Conservation (phyloP, 2,329 filamentous ascomycete species). For the Herpotrichia juniperi region DNA sequence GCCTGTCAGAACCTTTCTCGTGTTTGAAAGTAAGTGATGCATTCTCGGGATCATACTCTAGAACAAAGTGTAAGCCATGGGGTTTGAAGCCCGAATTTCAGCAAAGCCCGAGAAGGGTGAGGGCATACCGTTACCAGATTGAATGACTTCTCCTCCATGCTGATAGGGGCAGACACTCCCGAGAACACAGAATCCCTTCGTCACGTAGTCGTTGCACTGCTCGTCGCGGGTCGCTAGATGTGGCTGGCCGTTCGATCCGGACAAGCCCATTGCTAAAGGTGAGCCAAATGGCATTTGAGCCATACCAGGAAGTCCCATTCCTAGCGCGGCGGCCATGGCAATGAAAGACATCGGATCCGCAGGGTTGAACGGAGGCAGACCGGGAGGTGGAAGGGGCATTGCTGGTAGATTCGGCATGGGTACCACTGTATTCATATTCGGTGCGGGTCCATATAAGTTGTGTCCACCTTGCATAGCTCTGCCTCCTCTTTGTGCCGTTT, state of each 20-base stretch:
- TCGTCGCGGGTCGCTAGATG: constrained; percentile 36
- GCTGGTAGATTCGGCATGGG: constrained; percentile 23
- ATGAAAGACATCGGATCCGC: constrained; percentile 67
- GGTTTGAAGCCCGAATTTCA: neutral
- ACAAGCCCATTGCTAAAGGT: constrained; percentile 2
- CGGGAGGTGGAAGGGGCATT: constrained; percentile 50
- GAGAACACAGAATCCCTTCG: constrained; percentile 72
- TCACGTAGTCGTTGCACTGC: constrained; percentile 73
- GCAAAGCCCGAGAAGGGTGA: constrained; percentile 22
- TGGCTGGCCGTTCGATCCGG: neutral
- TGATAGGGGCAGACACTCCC: constrained; percentile 72
- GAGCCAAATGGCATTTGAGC: constrained; percentile 42
- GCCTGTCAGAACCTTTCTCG: constrained; percentile 10
- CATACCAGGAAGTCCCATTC: constrained; percentile 50
- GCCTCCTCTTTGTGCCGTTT: constrained; percentile 64
- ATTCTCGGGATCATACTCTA: constrained; percentile 66
- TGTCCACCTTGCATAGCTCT: constrained; percentile 43
- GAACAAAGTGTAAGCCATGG: constrained; percentile 17
- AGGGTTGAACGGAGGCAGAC: constrained; percentile 62
- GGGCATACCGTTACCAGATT: constrained; percentile 16
- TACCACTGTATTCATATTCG: constrained; percentile 42
- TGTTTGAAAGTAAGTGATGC: constrained; percentile 48
- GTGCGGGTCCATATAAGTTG: constrained; percentile 11
- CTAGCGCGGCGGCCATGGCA: constrained; percentile 59
- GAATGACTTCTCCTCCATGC: constrained; percentile 64